Base-by-base conservation (phyloP, 495 filamentous ascomycete species). In the Neurospora sp. region DNA sequence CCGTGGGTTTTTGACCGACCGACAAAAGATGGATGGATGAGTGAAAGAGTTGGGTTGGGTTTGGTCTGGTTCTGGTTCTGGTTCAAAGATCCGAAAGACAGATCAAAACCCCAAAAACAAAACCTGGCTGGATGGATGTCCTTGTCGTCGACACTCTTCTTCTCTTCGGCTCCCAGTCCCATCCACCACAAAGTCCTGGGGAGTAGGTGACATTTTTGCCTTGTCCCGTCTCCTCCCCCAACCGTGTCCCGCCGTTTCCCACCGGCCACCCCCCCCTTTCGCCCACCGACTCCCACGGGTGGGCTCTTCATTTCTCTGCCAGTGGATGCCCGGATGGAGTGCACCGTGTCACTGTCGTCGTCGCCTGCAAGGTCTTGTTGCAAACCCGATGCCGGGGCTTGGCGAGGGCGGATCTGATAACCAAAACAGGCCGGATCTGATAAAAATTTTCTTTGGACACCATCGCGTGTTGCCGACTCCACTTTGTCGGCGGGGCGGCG, bases 401-500 rank as follows among this genome's bases (percentile, higher is more conserved):
- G 75, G 75, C 75, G 11, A 23, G 7, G 27, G 71, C 75, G 75
- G 75, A 77, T 77, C 75, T 77, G 75, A 77, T 77, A 75, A 77
- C 69, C 70, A 66, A 54, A 72, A 62, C 31, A 39, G 71, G 38
- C 54, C 75, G 75, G 75, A 77, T 77, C 75, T 71, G 75, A 77
- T 77, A 75, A 77, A 72, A 71, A 69, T 75, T 69, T 31, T 48
- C 35, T n/a, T n/a, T 59, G 46, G 46, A 41, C 2, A 23, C 20
- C 46, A 54, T 31, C 23, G 54, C 54, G 23, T 62, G 54, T 35
- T 27, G 23, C 54, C 54, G 27, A 62, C 54, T 62, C 54, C 54
- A 62, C 54, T 62, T 62, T 62, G 5, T 0, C 12, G 23, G 23
- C 54, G 54, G 54, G 6, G 54, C 12, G 4, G 54, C 12, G 4